Percentiles rank a stretch among this genome's conserved stretches.
Evolutionary conservation across 1,139 yeast genomes (phyloP).

Genomic region (Pichia sp.): DNA sequence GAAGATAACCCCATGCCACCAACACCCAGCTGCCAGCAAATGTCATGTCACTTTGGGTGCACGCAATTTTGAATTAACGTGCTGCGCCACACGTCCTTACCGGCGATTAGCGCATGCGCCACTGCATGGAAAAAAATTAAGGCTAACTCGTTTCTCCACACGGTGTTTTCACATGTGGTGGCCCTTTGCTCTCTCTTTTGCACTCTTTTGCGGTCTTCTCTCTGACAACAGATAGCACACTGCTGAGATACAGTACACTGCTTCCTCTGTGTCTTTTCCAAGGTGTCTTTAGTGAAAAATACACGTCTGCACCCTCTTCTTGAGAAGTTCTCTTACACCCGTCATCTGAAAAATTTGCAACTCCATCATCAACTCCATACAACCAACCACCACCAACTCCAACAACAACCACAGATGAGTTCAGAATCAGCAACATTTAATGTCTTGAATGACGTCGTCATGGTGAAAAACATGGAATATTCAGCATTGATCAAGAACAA

Average conservation of each 20-base stretch:
- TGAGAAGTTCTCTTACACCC: neutral
- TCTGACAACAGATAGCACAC: no score
- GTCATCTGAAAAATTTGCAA: neutral
- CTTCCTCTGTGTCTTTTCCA: neutral
- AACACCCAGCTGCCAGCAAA: neutral
- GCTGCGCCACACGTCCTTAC: neutral
- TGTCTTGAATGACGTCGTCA: slow-evolving; percentile 22
- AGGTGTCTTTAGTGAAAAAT: slow-evolving; percentile 3
- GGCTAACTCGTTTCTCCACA: no score
- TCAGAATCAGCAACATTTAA: neutral
- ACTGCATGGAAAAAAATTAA: neutral
- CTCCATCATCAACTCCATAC: neutral
- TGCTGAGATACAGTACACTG: neutral
- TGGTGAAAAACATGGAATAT: slow-evolving; percentile 22
- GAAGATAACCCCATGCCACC: neutral
- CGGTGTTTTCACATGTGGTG: no score
- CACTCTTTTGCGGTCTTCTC: no score
- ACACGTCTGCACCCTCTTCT: neutral
- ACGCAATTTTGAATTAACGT: neutral
- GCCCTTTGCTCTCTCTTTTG: no score
- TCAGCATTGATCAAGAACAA: slow-evolving; percentile 16
- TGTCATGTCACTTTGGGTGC: neutral
- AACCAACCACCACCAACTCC: neutral
- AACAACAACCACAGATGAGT: neutral
- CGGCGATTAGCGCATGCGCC: neutral